Base-by-base conservation (phyloP, 306 rosid genomes). In the Cucurbita argyrosperma region DNA sequence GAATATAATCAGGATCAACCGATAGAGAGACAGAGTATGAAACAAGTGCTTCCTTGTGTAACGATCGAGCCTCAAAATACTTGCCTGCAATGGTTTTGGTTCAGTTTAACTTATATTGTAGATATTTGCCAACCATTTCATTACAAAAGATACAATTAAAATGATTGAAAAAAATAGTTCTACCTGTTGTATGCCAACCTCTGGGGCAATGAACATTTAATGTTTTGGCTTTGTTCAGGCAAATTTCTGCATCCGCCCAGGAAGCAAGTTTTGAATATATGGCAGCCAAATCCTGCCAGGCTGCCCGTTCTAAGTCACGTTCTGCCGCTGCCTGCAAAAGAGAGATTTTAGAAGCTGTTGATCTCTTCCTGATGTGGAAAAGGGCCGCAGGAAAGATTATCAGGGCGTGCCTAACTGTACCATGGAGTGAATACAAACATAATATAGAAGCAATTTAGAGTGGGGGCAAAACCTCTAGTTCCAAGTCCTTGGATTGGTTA, bases 211-310 rank as follows among this genome's bases (percentile, higher is more conserved):
- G 84, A 75, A 85, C 72, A 23, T 90, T 89, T 62, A 81, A 74
- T 69, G 84, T 70, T 59, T 83, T 83, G 68, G 99, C 92, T 71
- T 88, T 88, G 74, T 84, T 84, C 54, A 77, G 70, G 57, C 97
- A 94, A 71, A 88, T 82, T 84, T 94, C 88, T 74, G 97, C 96
- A 82, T 94, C 97, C 75, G 76, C 79, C 82, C 84, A 84, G 56
- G 84, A 77, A 76, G 86, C 85, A 5, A 88, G 85, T 43, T 84
- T 82, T 4, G 82, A 77, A 80, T 92, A 92, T 82, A 88, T 81
- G 76, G 85, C 60, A 71, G 96, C 91, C 83, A 92, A 81, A 80
- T 88, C 97, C 75, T 81, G 89, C 97, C 97, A 89, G 59, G 86
- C 87, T 84, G 82, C 88, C 64, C 71, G 85, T 76, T 89, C 94